Evolutionary conservation across 2,329 filamentous ascomycete species (phyloP), one percentile per base, ranked within the genome.

Genomic region (Cryoendolithus antarcticus): DNA sequence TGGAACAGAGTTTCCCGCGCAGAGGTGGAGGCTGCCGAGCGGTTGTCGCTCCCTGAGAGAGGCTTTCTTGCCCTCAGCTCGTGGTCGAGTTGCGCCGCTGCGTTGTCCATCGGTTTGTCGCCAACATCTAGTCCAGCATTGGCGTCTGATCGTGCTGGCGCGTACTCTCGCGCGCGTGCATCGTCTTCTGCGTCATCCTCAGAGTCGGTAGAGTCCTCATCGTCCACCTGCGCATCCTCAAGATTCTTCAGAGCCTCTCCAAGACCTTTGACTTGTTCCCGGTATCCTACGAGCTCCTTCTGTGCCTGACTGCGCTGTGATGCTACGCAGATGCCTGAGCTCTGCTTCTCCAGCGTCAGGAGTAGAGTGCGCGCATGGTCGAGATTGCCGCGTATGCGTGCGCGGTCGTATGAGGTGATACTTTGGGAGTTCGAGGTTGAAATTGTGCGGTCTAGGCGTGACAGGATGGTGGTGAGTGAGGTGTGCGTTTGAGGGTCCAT

Each of bases 351-450:
- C 32, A 86, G 70, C 43, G 71, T 77, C 12, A 80, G 71, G 40
- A 88, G 73, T 24, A 83, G 69, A 0, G 69, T 71, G 31, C 77
- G 75, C 12, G 83, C 82, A 56, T 82, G 75, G 48, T 82, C 74
- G 44, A 89, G 66, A 52, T 86, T 88, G 47, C 70, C 67, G 48
- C 62, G 63, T 24, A 70, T 67, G 51, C 72, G 75, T 46, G 70
- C 69, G 43, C 82, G 71, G 62, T 85, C 81, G 52, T 76, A 80
- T 52, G 74, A 75, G 48, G n/a, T n/a, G n/a, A n/a, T n/a, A 66
- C 65, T 39, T 67, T 35, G 9, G 49, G 37, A 11, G 58, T 48
- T 30, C 32, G n/a, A 24, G 40, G 4, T 30, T 44, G 10, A 30
- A 39, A 4, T 35, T 52, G 10, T 31, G n/a, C n/a, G n/a, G n/a